phyloP scores from a whole-genome alignment of 164 flowering plant genomes.

The Hamamelis virginiana region DNA sequence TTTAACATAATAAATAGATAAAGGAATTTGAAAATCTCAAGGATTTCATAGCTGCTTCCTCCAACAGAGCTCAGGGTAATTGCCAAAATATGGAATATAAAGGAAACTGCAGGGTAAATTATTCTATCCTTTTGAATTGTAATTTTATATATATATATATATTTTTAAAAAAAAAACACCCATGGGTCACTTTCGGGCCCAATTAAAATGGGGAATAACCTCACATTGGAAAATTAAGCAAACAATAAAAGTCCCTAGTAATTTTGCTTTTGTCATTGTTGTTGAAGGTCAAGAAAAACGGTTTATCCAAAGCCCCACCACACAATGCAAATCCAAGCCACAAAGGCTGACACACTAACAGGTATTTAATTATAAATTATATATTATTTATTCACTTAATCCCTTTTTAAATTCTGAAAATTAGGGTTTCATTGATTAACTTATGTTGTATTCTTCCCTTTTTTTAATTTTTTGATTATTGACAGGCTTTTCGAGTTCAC shows the following conservation, averaged over 20 bases:
- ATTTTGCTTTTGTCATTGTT: slow-evolving; percentile 25
- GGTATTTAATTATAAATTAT: background rate
- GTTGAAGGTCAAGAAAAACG: slow-evolving; percentile 13
- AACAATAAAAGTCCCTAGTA: background rate
- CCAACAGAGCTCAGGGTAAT: too few relatives aligned
- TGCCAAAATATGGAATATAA: too few relatives aligned
- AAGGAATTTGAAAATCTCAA: too few relatives aligned
- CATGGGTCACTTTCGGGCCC: slow-evolving; percentile 5
- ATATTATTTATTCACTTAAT: background rate
- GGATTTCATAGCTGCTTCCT: too few relatives aligned
- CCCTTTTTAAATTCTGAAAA: background rate
- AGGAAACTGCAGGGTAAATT: background rate
- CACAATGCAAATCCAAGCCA: slow-evolving; percentile 7
- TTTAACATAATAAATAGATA: too few relatives aligned
- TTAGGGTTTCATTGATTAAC: background rate
- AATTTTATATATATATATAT: background rate
- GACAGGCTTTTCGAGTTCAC: background rate
- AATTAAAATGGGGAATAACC: background rate
- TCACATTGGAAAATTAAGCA: slow-evolving; percentile 15
- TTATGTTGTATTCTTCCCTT: background rate
- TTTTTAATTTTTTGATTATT: background rate
- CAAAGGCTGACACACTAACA: slow-evolving; percentile 2
- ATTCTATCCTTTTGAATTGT: background rate
- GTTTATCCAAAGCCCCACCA: slow-evolving; percentile 23
- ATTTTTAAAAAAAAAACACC: background rate